Conservation (phyloP, 1,139 yeast genomes). For the Nakaseomyces uthaithaninus region DNA sequence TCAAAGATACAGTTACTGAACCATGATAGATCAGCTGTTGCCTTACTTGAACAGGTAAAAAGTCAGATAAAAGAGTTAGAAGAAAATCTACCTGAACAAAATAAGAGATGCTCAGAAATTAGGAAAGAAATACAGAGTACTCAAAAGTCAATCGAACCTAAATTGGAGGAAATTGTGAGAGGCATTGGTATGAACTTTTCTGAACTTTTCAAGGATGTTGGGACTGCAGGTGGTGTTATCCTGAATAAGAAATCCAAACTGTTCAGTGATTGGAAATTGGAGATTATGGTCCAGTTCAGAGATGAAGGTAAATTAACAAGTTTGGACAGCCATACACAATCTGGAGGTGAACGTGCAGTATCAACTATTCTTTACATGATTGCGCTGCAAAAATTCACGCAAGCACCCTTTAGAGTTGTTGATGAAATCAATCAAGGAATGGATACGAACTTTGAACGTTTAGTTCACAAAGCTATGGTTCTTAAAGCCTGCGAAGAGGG, state of each 20-base stretch:
- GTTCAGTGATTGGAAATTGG: conserved; percentile 73
- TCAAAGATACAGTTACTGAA: conserved; percentile 34
- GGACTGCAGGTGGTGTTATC: conserved; percentile 76
- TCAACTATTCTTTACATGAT: conserved; percentile 86
- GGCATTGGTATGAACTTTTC: conserved; percentile 58
- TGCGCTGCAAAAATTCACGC: conserved; percentile 84
- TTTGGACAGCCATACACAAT: conserved; percentile 79
- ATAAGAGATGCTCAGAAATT: conserved; percentile 26
- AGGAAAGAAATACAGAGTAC: conserved; percentile 37
- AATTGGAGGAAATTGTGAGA: conserved; percentile 42
- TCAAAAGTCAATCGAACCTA: conserved; percentile 49
- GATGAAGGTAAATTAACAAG: conserved; percentile 61
- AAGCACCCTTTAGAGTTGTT: conserved; percentile 88
- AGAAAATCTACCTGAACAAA: conserved; percentile 28
- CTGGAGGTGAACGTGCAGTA: conserved; percentile 97
- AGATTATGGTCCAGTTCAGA: conserved; percentile 79
- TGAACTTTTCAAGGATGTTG: conserved; percentile 60
- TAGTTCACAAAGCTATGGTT: conserved; percentile 81
- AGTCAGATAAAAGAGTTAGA: conserved; percentile 21
- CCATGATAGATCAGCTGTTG: conserved; percentile 37
- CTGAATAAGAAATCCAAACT: conserved; percentile 42
- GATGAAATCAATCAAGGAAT: conserved; percentile 99
- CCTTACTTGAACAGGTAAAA: conserved; percentile 34
- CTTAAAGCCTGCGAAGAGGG: conserved; percentile 64
- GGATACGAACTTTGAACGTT: conserved; percentile 89